A percentile compares a stretch with the other conserved stretches of the same genome.
Conservation (phyloP, 768 basidiomycete genomes). For the Termitomyces sp. region DNA sequence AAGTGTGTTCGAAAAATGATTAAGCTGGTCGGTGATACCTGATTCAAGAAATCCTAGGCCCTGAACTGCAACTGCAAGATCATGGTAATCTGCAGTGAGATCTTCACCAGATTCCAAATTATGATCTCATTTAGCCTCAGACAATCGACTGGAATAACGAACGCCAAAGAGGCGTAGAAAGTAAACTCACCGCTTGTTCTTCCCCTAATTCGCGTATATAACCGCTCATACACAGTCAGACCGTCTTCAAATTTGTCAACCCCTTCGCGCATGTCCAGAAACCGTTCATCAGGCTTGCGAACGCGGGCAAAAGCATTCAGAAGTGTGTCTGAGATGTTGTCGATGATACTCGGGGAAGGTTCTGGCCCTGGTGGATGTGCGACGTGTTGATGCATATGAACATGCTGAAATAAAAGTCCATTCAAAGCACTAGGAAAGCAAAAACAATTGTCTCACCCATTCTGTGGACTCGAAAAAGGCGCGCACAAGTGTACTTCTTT, state of each 20-base stretch:
- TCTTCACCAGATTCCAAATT: constrained; percentile 83
- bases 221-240: constrained; percentile 71
- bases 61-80: constrained; percentile 92
- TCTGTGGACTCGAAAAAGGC: constrained; percentile 96
- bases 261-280: constrained; percentile 83
- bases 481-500: constrained; percentile 84
- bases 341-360: constrained; percentile 73
- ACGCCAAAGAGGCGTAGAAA: constrained; percentile 14
- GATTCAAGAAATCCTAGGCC: constrained; percentile 97
- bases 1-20: constrained; percentile 94
- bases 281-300: constrained; percentile 95
- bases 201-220: constrained; percentile 72
- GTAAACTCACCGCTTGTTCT: constrained; percentile 79
- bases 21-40: constrained; percentile 96
- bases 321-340: constrained; percentile 93
- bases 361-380: constrained; percentile 90
- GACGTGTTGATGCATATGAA: constrained; percentile 94
- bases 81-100: constrained; percentile 95
- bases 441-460: constrained; percentile 67
- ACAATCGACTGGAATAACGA: constrained; percentile 35
- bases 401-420: constrained; percentile 51
- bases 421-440: constrained; percentile 2
- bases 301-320: constrained; percentile 95
- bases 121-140: constrained; percentile 86
- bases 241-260: constrained; percentile 98